A percentile compares a stretch with the other conserved stretches of the same genome.
phyloP scores from a whole-genome alignment of 202 grass and related monocot species.

The Saccharum hybrid region DNA sequence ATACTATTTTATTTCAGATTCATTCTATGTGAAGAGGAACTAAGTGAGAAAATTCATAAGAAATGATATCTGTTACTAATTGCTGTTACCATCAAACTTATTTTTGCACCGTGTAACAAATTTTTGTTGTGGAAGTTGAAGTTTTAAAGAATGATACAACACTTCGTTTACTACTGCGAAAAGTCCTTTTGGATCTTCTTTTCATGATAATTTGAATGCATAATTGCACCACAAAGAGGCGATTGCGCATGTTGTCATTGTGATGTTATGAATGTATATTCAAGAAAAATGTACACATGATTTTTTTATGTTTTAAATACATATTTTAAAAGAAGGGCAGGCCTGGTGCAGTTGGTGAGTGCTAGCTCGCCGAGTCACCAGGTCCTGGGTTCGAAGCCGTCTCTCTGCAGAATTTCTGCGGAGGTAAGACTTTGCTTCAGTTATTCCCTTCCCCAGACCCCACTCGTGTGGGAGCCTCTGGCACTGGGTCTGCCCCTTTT shows the following conservation, averaged over 20 bases:
- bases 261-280: not conserved
- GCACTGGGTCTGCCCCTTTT: too few relatives aligned
- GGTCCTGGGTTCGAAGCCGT: too few relatives aligned
- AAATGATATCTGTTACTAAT: not conserved
- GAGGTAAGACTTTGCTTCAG: too few relatives aligned
- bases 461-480: too few relatives aligned
- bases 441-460: too few relatives aligned
- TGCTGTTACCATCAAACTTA: not conserved
- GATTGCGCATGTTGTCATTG: not conserved
- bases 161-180: not conserved
- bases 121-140: not conserved
- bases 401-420: too few relatives aligned
- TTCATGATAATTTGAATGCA: not conserved
- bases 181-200: not conserved
- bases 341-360: too few relatives aligned
- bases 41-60: not conserved
- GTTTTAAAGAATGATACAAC: not conserved
- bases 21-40: not conserved
- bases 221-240: constrained; percentile 15
- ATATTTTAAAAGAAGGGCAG: not conserved
- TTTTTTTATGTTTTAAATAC: not conserved
- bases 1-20: not conserved
- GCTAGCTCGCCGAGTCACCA: too few relatives aligned
- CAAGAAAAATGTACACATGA: not conserved
- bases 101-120: not conserved